Percentiles rank a stretch among this genome's conserved stretches.
These are phyloP conservation scores for Tuber umbilicatum DNA, from an alignment of 495 filamentous ascomycete genomes.

Conservation along the genomic window DNA sequence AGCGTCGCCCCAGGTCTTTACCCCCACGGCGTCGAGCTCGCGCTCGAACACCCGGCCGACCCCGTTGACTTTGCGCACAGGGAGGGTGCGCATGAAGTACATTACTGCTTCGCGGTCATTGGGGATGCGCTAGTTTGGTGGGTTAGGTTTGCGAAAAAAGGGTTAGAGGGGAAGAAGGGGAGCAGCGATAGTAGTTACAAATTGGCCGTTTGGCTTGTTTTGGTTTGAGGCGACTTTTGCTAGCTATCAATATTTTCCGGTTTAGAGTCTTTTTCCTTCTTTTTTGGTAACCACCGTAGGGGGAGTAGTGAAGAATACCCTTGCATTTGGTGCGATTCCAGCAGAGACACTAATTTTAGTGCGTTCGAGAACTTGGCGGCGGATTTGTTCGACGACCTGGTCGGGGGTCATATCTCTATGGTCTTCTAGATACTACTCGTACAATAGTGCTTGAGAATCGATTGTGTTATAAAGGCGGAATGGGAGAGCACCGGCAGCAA, in stretches of 20 bases:
- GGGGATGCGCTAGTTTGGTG: constrained; percentile 48
- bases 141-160: not conserved
- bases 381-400: constrained; percentile 67
- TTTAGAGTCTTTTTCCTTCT: constrained; percentile 6
- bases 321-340: constrained; percentile 87
- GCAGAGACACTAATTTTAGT: constrained; percentile 86
- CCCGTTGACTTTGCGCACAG: constrained; percentile 86
- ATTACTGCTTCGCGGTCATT: constrained; percentile 67
- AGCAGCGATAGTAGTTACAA: constrained; percentile 39
- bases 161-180: not conserved
- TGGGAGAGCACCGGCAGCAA: not conserved
- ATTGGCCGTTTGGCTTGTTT: constrained; percentile 97
- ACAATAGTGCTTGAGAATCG: not conserved
- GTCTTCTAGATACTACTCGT: constrained; percentile 69
- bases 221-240: constrained; percentile 92
- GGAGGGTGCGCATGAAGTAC: constrained; percentile 74
- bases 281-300: not conserved
- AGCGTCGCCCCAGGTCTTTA: constrained; percentile 86
- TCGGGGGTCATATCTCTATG: constrained; percentile 59
- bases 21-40: constrained; percentile 77
- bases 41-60: constrained; percentile 90
- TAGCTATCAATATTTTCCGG: constrained; percentile 46
- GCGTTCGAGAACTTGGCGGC: constrained; percentile 65
- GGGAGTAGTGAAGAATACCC: constrained; percentile 13
- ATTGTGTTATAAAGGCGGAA: not conserved